These are phyloP conservation scores for Kodamaea leandrae DNA, from an alignment of 805 yeast genomes.

Conservation along the genomic window DNA sequence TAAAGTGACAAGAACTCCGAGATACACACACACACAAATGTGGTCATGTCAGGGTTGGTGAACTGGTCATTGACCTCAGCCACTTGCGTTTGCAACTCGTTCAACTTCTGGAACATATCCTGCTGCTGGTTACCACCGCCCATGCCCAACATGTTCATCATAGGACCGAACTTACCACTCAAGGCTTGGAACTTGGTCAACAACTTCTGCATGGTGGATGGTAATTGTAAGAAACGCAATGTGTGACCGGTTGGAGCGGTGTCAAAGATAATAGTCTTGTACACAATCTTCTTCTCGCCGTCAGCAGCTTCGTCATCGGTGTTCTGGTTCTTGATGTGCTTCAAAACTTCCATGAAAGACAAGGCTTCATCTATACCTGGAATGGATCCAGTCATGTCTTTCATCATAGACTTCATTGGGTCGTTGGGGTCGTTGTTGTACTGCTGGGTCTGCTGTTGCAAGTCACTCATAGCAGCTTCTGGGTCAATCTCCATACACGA, in stretches of 20 bases:
- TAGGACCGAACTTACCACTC: conserved; percentile 84
- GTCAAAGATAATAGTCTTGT: conserved; percentile 91
- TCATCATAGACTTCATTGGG: conserved; percentile 72
- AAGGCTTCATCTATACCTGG: conserved; percentile 99
- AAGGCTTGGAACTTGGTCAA: conserved; percentile 84
- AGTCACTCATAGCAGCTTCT: conserved; percentile 85
- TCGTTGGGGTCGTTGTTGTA: conserved; percentile 55
- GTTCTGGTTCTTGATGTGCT: conserved; percentile 84
- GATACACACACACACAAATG: conserved; percentile 94
- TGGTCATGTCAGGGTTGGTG: conserved; percentile 93
- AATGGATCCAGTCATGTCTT: conserved; percentile 88
- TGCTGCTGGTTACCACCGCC: conserved; percentile 66
- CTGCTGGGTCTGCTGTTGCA: conserved; percentile 59
- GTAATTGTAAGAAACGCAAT: conserved; percentile 88
- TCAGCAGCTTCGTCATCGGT: conserved; percentile 17
- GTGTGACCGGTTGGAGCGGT: conserved; percentile 99
- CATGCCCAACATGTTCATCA: conserved; percentile 76
- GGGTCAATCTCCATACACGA: conserved; percentile 99
- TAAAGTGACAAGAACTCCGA: conserved; percentile 94
- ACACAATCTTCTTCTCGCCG: conserved; percentile 28
- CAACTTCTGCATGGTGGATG: conserved; percentile 85
- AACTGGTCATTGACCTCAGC: conserved; percentile 90
- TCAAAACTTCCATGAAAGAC: conserved; percentile 96
- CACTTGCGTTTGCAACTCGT: conserved; percentile 76
- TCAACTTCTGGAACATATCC: conserved; percentile 76